Percentiles rank a stretch among this genome's conserved stretches.
Conservation (phyloP, 371 early-diverging fungal species). For the Encephalitozoon hellem region DNA sequence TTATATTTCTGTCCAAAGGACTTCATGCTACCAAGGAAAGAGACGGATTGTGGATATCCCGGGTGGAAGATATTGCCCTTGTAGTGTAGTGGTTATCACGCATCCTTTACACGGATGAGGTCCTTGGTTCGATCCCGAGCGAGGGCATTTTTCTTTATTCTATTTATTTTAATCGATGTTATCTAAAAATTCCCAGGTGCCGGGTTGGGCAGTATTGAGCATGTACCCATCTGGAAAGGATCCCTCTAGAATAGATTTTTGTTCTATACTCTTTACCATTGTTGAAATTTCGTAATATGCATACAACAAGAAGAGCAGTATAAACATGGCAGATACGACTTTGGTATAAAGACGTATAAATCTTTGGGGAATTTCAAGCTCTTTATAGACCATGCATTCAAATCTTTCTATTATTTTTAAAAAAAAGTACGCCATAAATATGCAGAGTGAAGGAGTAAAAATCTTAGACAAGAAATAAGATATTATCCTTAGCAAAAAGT, state of each 20-base stretch:
- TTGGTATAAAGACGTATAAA: not conserved
- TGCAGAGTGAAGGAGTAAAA: not conserved
- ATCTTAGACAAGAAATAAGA: not conserved
- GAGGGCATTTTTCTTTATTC: conserved; percentile 37
- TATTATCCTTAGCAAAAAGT: too few relatives aligned
- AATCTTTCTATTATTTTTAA: not conserved
- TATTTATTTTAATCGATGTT: not conserved
- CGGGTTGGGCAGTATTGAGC: too few relatives aligned
- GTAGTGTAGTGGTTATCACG: conserved; percentile 63
- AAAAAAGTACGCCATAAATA: not conserved
- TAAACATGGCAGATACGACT: not conserved
- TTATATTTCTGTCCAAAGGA: too few relatives aligned
- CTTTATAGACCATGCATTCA: not conserved
- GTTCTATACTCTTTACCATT: not conserved
- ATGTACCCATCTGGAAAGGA: too few relatives aligned
- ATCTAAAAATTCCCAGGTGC: too few relatives aligned
- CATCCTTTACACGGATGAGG: conserved; percentile 62
- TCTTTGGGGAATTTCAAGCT: not conserved
- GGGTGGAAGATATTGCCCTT: conserved; percentile 30
- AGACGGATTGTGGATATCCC: too few relatives aligned
- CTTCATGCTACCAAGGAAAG: too few relatives aligned
- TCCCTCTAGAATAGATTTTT: too few relatives aligned
- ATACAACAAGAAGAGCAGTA: not conserved
- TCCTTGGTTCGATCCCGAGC: conserved; percentile 61
- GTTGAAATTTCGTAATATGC: not conserved